Conservation (phyloP, 345 rosid species). For the Syzygium oleosum region DNA sequence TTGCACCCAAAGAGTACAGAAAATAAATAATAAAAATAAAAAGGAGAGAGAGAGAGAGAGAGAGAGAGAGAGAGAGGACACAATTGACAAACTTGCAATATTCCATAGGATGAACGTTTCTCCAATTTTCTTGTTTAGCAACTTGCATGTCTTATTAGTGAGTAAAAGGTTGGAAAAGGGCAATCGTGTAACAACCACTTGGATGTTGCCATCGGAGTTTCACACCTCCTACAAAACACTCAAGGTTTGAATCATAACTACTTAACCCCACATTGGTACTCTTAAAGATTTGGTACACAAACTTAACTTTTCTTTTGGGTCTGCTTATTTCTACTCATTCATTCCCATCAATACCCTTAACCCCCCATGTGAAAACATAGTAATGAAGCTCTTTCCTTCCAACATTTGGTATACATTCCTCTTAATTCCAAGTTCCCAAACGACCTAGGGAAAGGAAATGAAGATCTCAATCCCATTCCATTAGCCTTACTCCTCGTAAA, state of each 20-base stretch:
- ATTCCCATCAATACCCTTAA: neutral
- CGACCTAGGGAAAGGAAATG: neutral
- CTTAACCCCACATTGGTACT: neutral
- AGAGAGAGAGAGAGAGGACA: neutral
- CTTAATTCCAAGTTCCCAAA: neutral
- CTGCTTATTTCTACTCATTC: neutral
- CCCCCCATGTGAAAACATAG: neutral
- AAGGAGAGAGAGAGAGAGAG: neutral
- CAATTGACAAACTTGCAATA: neutral
- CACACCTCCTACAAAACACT: neutral
- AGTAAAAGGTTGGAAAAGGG: neutral
- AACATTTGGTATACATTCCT: neutral
- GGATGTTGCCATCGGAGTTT: neutral
- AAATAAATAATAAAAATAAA: neutral
- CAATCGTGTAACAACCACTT: neutral
- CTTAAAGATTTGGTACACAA: neutral
- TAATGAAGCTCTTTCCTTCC: neutral
- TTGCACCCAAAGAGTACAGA: neutral
- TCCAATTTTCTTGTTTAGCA: neutral
- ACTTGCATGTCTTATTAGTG: neutral
- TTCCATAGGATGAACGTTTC: neutral
- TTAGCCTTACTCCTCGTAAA: neutral
- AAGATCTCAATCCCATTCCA: neutral
- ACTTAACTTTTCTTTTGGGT: neutral
- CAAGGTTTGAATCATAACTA: neutral